Conservation (phyloP, 805 yeast genomes). For the Grigorovia jiainica region DNA sequence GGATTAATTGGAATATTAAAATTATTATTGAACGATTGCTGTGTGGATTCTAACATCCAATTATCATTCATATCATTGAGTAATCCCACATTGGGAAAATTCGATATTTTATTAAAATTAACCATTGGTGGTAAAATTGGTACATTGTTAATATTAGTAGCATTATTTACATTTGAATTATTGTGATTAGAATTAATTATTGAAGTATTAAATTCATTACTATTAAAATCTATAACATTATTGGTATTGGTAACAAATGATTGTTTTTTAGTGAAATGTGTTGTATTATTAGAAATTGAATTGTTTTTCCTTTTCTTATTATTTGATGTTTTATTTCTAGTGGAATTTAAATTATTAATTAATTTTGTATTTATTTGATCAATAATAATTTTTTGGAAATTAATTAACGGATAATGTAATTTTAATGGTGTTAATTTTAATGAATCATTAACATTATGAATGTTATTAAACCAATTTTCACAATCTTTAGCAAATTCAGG, state of each 20-base stretch:
- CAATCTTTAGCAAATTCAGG: slow-evolving; percentile 39
- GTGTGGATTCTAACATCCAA: too few relatives aligned
- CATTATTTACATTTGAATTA: too few relatives aligned
- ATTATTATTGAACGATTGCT: too few relatives aligned
- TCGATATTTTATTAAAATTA: too few relatives aligned
- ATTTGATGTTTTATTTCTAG: not conserved
- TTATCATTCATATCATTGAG: too few relatives aligned
- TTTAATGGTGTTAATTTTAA: not conserved
- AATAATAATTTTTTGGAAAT: not conserved
- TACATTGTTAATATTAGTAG: too few relatives aligned
- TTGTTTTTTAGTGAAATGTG: not conserved
- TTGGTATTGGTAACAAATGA: not conserved
- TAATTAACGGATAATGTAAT: not conserved
- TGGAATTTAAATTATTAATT: not conserved
- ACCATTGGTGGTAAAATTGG: too few relatives aligned
- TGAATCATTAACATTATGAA: not conserved
- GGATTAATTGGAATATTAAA: too few relatives aligned
- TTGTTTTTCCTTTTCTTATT: not conserved
- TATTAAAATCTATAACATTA: too few relatives aligned
- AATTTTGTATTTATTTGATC: not conserved
- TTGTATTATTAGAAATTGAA: not conserved
- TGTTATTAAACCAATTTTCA: slow-evolving; percentile 7
- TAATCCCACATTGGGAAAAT: too few relatives aligned
- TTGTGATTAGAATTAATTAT: too few relatives aligned
- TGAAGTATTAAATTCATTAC: too few relatives aligned